phyloP scores from a whole-genome alignment of 2,329 filamentous ascomycete genomes.

The Aspergillus pseudonomiae region DNA sequence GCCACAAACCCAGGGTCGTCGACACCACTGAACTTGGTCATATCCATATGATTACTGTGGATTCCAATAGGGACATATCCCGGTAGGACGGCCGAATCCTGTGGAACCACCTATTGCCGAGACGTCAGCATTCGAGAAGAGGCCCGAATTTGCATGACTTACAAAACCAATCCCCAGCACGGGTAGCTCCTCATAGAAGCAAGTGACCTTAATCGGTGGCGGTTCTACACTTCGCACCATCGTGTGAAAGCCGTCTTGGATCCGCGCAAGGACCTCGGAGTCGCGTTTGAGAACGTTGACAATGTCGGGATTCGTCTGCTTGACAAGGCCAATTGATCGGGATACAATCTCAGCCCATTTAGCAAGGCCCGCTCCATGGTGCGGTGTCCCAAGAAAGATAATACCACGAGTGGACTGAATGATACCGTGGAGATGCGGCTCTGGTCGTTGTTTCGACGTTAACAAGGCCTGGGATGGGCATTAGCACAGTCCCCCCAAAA shows the following conservation, averaged over 20 bases:
- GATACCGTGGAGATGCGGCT: constrained; percentile 33
- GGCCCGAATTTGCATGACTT: neutral
- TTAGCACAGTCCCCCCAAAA: neutral
- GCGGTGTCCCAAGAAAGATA: constrained; percentile 43
- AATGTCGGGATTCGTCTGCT: constrained; percentile 12
- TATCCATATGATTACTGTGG: neutral
- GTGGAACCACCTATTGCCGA: neutral
- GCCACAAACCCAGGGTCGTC: neutral
- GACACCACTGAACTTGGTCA: neutral
- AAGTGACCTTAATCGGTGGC: neutral
- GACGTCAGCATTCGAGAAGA: neutral
- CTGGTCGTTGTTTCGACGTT: constrained; percentile 26
- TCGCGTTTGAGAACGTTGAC: neutral
- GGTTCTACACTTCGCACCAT: neutral
- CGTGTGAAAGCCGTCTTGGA: neutral
- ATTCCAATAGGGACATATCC: neutral
- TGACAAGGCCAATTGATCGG: constrained; percentile 18
- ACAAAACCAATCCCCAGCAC: neutral
- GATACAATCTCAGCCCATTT: constrained; percentile 37
- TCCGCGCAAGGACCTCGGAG: constrained; percentile 5
- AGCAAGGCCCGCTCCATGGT: constrained; percentile 36
- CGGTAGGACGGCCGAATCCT: neutral
- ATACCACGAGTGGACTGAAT: constrained; percentile 36
- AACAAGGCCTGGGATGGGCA: neutral
- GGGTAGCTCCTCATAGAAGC: neutral